Evolutionary conservation across 768 basidiomycete species (phyloP), one percentile per base, ranked within the genome.

Genomic region (Gymnopilus dilepis): DNA sequence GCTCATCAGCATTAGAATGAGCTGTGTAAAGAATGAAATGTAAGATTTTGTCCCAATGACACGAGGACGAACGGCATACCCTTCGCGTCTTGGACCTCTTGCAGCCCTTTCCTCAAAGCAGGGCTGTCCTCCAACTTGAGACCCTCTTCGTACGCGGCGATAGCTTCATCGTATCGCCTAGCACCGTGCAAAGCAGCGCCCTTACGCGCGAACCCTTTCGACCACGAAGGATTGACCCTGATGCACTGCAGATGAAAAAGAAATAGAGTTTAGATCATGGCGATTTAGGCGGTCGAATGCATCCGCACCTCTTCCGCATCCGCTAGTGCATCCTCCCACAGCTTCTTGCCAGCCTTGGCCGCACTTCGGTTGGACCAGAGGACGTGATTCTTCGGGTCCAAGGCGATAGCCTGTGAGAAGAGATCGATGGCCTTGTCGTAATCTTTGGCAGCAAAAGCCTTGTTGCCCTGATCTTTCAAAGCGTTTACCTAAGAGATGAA

Each of bases 321-420:
- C 48, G 85, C 82, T 47, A 97, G 80, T 12, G 96, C 95, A 17
- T 80, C 84, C 21, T 75, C 74, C 80, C 87, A 97, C 54, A 90
- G 78, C 69, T 84, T 90, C 81, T 92, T 91, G 28, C 94, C 94
- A n/a, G 88, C 85, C 71, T 92, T 86, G 15, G 94, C 92, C 19
- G 95, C 96, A 69, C 94, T 95, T 60, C 96, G 84, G 73, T 98
- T 98, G 15, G 95, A 97, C 77, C 85, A 97, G 8, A 97, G 80
- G 56, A 98, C 95, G 74, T 91, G 90, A 72, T 97, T 97, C 37
- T 79, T 80, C 2, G 90, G 80, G 76, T 97, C 95, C 67, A 96
- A 69, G 48, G 82, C 86, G 71, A 98, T 91, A 19, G 92, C 96
- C 70, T 94, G 83, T 4, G 86, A 82, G 76, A 94, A 94, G 50